Percentiles rank a stretch among this genome's conserved stretches.
Evolutionary conservation across 306 rosid genomes (phyloP).

Genomic region (Echinosophora koreensis): DNA sequence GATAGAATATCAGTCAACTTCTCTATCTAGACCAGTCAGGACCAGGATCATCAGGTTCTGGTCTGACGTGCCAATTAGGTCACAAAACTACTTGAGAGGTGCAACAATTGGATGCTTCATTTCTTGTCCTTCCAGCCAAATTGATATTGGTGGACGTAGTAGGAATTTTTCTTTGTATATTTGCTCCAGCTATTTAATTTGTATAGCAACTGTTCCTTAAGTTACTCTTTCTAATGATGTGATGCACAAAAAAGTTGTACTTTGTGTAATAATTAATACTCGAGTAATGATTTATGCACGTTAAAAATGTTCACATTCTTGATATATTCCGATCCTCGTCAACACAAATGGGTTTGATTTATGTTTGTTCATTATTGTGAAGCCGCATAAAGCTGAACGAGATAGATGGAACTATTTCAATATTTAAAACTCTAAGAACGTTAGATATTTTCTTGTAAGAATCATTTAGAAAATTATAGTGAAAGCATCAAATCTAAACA

Average conservation of each 20-base stretch:
- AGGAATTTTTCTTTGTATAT: background rate
- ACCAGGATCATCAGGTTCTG: background rate
- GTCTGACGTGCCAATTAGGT: background rate
- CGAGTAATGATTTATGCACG: too few relatives aligned
- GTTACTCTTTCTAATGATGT: background rate
- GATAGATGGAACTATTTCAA: too few relatives aligned
- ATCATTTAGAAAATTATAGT: too few relatives aligned
- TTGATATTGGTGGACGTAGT: background rate
- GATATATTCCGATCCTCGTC: too few relatives aligned
- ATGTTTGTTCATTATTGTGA: too few relatives aligned
- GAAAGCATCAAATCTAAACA: too few relatives aligned
- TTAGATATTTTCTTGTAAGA: too few relatives aligned
- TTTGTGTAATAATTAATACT: too few relatives aligned
- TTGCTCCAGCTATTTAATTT: background rate
- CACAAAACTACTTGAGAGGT: background rate
- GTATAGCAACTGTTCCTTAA: background rate
- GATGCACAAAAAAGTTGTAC: background rate
- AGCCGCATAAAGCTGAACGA: too few relatives aligned
- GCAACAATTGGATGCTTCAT: constrained; percentile 1
- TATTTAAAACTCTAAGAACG: too few relatives aligned
- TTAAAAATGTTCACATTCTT: too few relatives aligned
- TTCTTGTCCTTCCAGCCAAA: background rate
- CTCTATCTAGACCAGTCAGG: background rate
- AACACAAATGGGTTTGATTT: too few relatives aligned
- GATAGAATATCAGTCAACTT: background rate